These are phyloP conservation scores for Pseudocercospora fijiensis DNA, from an alignment of 2,329 filamentous ascomycete species.

Conservation along the genomic window DNA sequence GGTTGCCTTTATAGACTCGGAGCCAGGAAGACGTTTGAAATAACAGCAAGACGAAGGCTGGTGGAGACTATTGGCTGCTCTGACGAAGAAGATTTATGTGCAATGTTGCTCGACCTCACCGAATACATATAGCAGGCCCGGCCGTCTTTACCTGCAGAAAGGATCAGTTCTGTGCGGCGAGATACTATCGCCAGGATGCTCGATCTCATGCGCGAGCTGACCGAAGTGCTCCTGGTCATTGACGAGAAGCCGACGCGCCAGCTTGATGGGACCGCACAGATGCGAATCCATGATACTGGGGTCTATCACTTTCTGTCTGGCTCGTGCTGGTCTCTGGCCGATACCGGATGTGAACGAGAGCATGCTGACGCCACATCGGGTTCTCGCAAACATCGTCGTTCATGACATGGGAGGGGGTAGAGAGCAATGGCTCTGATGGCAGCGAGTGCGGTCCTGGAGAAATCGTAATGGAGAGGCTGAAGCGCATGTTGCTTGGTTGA, in stretches of 20 bases:
- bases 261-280: slow-evolving; percentile 40
- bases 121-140: no score
- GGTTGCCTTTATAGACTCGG: slow-evolving; percentile 16
- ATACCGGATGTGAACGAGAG: slow-evolving; percentile 16
- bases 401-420: slow-evolving; percentile 21
- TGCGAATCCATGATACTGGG: slow-evolving; percentile 44
- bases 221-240: slow-evolving; percentile 11
- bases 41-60: slow-evolving; percentile 5
- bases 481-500: slow-evolving; percentile 20
- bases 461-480: slow-evolving; percentile 19
- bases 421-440: slow-evolving; percentile 18
- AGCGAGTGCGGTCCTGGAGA: slow-evolving; percentile 17
- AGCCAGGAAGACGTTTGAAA: slow-evolving; percentile 4
- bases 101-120: slow-evolving; percentile 1
- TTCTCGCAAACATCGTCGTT: slow-evolving; percentile 16
- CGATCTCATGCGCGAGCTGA: slow-evolving; percentile 10
- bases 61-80: neutral
- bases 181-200: slow-evolving; percentile 16
- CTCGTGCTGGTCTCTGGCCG: slow-evolving; percentile 39
- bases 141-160: neutral
- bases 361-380: slow-evolving; percentile 11
- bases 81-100: neutral
- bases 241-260: slow-evolving; percentile 32
- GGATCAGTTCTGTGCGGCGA: neutral
- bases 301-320: slow-evolving; percentile 40